A percentile compares a stretch with the other conserved stretches of the same genome.
Evolutionary conservation across 2,329 filamentous ascomycete species (phyloP).

Genomic region (Pyricularia sp.): DNA sequence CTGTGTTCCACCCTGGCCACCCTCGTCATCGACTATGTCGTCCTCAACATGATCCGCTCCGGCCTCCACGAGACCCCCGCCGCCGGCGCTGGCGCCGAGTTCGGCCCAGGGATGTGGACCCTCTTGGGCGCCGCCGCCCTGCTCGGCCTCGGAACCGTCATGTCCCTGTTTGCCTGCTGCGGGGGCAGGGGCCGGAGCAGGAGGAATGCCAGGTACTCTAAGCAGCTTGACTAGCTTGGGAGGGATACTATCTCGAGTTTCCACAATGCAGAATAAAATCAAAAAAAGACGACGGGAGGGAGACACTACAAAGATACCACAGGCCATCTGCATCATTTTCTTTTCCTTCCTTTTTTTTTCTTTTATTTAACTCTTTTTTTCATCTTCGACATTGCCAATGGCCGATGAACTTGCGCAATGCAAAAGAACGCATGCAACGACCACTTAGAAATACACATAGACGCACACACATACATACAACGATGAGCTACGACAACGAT

Average conservation of each 20-base stretch:
- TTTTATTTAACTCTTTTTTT: no score
- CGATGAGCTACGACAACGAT: no score
- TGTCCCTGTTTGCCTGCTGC: conserved; percentile 56
- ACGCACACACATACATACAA: no score
- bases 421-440: no score
- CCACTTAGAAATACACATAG: no score
- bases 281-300: neutral
- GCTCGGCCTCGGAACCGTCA: conserved; percentile 41
- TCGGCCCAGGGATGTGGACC: conserved; percentile 48
- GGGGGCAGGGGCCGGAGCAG: conserved; percentile 33
- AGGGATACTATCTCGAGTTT: neutral
- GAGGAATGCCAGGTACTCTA: conserved; percentile 17
- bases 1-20: conserved; percentile 38
- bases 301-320: no score
- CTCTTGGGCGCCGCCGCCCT: conserved; percentile 45
- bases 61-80: conserved; percentile 37
- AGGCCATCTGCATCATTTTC: no score
- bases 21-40: conserved; percentile 47
- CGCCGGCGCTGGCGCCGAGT: conserved; percentile 33
- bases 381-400: neutral
- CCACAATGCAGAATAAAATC: neutral
- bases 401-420: neutral
- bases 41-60: conserved; percentile 42
- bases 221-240: conserved; percentile 16
- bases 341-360: no score